Percentiles rank a stretch among this genome's conserved stretches.
phyloP scores from a whole-genome alignment of 768 basidiomycete species.

The Lactarius sanguifluus region DNA sequence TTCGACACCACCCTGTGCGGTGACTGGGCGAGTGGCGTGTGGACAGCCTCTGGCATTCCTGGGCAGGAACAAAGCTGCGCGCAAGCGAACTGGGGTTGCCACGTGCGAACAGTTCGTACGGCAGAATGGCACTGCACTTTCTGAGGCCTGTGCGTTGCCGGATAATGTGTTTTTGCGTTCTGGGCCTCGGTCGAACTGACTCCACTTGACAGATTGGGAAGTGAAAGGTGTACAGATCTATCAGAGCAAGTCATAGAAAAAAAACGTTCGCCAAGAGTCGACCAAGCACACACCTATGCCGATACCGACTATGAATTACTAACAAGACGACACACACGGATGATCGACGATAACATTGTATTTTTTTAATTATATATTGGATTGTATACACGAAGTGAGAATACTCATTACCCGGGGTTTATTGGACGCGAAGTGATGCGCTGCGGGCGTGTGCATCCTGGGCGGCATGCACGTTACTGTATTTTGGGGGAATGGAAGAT shows the following conservation, averaged over 20 bases:
- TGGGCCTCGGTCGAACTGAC: conserved; percentile 8
- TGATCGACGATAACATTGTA: conserved; percentile 11
- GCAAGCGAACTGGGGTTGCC: conserved; percentile 72
- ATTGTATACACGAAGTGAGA: background rate
- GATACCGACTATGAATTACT: background rate
- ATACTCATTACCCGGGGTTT: background rate
- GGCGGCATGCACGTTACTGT: background rate
- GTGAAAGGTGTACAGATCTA: conserved; percentile 74
- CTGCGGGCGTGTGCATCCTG: background rate
- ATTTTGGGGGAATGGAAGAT: conserved; percentile 1
- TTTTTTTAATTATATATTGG: conserved; percentile 18
- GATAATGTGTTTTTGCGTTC: background rate
- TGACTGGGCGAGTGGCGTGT: conserved; percentile 87
- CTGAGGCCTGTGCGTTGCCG: conserved; percentile 69
- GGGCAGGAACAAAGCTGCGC: conserved; percentile 89
- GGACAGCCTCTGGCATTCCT: conserved; percentile 68
- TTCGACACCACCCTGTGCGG: conserved; percentile 90
- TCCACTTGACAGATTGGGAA: conserved; percentile 66
- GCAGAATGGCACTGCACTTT: conserved; percentile 66
- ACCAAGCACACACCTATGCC: background rate
- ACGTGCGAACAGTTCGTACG: conserved; percentile 79
- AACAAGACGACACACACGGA: background rate
- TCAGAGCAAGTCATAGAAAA: conserved; percentile 38
- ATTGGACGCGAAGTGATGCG: conserved; percentile 2
- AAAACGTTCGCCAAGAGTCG: background rate